Percentiles rank a stretch among this genome's conserved stretches.
Evolutionary conservation across 495 filamentous ascomycete genomes (phyloP).

Genomic region (Penicillium parvum): DNA sequence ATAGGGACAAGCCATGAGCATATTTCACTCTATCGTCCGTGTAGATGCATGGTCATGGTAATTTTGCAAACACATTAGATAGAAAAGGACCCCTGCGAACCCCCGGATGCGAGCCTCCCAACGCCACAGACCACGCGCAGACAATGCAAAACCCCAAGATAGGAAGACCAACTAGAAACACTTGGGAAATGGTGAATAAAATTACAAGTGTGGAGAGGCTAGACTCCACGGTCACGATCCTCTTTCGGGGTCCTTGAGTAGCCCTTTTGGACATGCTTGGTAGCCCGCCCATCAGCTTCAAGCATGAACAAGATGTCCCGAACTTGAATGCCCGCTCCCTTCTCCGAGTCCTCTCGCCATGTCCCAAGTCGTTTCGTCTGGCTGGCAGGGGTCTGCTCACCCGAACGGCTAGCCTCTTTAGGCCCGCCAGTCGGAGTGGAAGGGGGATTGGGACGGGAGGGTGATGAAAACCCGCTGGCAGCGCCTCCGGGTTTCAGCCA

Average conservation of each 20-base stretch:
- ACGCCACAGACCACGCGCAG: conserved; percentile 22
- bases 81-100: conserved; percentile 1
- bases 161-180: conserved; percentile 12
- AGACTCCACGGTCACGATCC: conserved; percentile 35
- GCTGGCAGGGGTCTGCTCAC: conserved; percentile 23
- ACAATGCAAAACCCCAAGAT: conserved; percentile 17
- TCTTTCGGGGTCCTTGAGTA: conserved; percentile 44
- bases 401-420: conserved; percentile 29
- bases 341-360: conserved; percentile 47
- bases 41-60: not conserved
- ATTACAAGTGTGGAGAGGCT: conserved; percentile 16
- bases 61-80: conserved; percentile 1
- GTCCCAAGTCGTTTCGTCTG: conserved; percentile 36
- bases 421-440: conserved; percentile 30
- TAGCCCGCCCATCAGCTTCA: conserved; percentile 44
- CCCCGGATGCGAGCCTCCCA: conserved; percentile 3
- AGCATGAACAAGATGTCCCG: conserved; percentile 50
- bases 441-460: conserved; percentile 30
- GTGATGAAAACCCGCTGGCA: conserved; percentile 39
- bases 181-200: conserved; percentile 15
- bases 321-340: conserved; percentile 44
- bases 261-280: conserved; percentile 42
- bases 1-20: not conserved
- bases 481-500: conserved; percentile 40
- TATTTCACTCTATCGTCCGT: not conserved